Evolutionary conservation across 2,329 filamentous ascomycete genomes (phyloP).

Genomic region (Zasmidium citrigriseum): DNA sequence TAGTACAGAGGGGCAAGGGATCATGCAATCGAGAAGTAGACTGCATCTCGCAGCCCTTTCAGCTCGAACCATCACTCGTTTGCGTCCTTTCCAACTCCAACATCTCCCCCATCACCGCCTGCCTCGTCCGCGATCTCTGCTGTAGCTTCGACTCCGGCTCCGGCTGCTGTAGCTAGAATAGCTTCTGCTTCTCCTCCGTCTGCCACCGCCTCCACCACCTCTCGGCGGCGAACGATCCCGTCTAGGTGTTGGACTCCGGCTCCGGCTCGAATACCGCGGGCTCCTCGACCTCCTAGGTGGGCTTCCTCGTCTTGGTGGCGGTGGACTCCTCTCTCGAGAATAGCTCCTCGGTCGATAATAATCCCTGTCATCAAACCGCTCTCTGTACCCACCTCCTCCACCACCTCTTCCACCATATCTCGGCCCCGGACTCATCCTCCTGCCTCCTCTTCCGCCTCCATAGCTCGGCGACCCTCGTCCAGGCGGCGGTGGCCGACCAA

Average conservation of each 20-base stretch:
- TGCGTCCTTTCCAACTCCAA: not conserved
- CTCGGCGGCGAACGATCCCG: slow-evolving; percentile 9
- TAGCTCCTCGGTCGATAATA: slow-evolving; percentile 30
- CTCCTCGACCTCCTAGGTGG: slow-evolving; percentile 19
- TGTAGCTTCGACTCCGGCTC: slow-evolving; percentile 25
- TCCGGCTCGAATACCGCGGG: slow-evolving; percentile 25
- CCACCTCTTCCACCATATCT: slow-evolving; percentile 30
- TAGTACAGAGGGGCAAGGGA: not conserved
- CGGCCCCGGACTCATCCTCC: slow-evolving; percentile 30
- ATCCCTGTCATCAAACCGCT: slow-evolving; percentile 31
- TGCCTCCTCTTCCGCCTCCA: slow-evolving; percentile 20
- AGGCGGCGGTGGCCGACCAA: slow-evolving; percentile 24
- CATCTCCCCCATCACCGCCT: slow-evolving; percentile 20
- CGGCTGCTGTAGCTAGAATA: slow-evolving; percentile 22
- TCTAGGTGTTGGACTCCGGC: slow-evolving; percentile 16
- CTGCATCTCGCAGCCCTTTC: too few species aligned
- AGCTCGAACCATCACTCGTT: too few species aligned
- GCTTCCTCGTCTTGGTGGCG: slow-evolving; percentile 22
- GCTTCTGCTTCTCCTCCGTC: slow-evolving; percentile 24
- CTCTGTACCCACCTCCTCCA: slow-evolving; percentile 30
- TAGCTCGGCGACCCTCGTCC: slow-evolving; percentile 26
- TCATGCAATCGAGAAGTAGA: too few species aligned
- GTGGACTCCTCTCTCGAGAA: slow-evolving; percentile 34
- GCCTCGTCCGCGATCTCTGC: slow-evolving; percentile 27
- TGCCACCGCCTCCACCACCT: slow-evolving; percentile 12